Evolutionary conservation across 1,284 basidiomycete genomes (phyloP).

Genomic region (Tilletia horrida): DNA sequence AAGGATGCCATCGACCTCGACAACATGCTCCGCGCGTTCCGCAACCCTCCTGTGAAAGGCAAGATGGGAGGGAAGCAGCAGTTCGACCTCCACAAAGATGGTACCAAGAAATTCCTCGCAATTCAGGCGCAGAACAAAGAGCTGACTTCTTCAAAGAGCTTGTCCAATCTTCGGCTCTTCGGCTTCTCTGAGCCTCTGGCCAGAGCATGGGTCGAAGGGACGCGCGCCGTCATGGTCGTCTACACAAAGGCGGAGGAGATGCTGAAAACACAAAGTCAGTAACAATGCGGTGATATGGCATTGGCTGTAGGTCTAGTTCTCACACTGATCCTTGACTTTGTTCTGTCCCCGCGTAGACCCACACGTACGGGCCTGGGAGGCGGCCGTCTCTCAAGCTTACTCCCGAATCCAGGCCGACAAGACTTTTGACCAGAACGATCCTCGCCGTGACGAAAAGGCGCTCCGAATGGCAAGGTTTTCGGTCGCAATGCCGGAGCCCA

Average conservation of each 20-base stretch:
- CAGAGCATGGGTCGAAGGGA: neutral
- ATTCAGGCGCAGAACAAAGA: neutral
- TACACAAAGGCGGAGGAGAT: conserved; percentile 18
- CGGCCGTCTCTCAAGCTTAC: conserved; percentile 23
- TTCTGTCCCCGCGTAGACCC: neutral
- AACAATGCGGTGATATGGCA: conserved; percentile 39
- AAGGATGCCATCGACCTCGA: neutral
- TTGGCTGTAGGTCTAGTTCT: neutral
- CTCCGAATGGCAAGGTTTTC: conserved; percentile 55
- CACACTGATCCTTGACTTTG: neutral
- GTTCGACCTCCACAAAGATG: neutral
- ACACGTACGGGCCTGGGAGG: conserved; percentile 14
- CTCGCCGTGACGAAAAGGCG: conserved; percentile 58
- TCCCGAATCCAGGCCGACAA: conserved; percentile 56
- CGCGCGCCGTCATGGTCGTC: conserved; percentile 18
- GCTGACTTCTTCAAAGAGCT: neutral
- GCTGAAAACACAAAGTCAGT: conserved; percentile 52
- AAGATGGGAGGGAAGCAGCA: neutral
- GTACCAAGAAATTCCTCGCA: neutral
- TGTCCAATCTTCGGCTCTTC: neutral
- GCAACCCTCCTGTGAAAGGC: neutral
- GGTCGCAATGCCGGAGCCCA: conserved; percentile 49
- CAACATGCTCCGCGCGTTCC: neutral
- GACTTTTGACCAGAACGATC: conserved; percentile 56
- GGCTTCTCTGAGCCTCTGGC: neutral